phyloP scores from a whole-genome alignment of 352 stramenopile species.

The Pythium coloratum region DNA sequence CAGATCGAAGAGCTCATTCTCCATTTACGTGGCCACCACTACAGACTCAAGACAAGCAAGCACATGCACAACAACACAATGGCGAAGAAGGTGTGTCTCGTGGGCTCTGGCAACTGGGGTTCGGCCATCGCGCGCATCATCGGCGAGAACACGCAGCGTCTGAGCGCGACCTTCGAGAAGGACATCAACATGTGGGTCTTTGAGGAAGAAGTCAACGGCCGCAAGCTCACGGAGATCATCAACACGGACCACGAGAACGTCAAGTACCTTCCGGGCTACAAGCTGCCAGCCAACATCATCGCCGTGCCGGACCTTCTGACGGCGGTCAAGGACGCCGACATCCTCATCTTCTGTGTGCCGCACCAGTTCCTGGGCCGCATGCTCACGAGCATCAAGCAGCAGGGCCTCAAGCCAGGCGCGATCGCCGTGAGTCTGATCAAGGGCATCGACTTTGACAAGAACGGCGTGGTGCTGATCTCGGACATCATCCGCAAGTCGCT shows the following conservation, averaged over 20 bases:
- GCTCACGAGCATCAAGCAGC: constrained; percentile 85
- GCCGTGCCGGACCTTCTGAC: constrained; percentile 91
- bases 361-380: constrained; percentile 95
- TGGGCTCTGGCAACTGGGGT: constrained; percentile 83
- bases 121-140: constrained; percentile 84
- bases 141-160: constrained; percentile 66
- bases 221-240: constrained; percentile 96
- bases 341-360: constrained; percentile 96
- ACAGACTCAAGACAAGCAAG: neutral
- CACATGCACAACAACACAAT: constrained; percentile 22
- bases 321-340: constrained; percentile 86
- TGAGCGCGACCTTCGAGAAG: constrained; percentile 73
- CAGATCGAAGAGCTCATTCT: neutral
- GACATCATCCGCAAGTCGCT: constrained; percentile 88
- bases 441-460: constrained; percentile 86
- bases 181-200: constrained; percentile 98
- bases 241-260: constrained; percentile 97
- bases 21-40: neutral
- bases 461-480: constrained; percentile 84
- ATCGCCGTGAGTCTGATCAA: constrained; percentile 93
- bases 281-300: constrained; percentile 92
- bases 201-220: constrained; percentile 86
- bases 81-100: constrained; percentile 72
- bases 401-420: constrained; percentile 57
- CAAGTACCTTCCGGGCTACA: constrained; percentile 91